Evolutionary conservation across 306 rosid species (phyloP), one percentile per base, ranked within the genome.

Genomic region (Trifolium repens): DNA sequence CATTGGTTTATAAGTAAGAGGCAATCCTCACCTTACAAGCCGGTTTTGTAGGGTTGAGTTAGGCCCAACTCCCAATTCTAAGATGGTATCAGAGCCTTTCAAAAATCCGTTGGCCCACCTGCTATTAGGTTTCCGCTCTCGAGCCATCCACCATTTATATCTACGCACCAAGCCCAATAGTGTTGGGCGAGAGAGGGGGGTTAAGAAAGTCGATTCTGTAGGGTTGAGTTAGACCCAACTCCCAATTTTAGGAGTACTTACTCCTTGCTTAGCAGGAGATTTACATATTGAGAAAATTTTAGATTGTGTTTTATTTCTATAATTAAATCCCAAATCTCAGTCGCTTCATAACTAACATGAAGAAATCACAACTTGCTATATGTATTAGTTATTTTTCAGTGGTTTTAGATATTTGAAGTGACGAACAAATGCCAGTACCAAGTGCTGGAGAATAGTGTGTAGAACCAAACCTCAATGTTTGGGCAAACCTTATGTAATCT

Each of bases 401-500:
- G 81, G 44, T 71, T 68, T 67, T 68, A 68, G 59, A 68, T 27
- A 42, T 15, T 47, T 44, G 34, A 40, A 14, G 58, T 74, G 75
- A 80, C 58, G 47, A 32, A 49, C 71, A 69, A 64, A 55, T 72
- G 69, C 76, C 14, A 59, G 26, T 70, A 37, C 73, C 42, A 52
- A 17, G 53, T 37, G 61, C 66, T 62, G 67, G 72, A 24, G 60
- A 62, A 30, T 59, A 60, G 59, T 17, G 34, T 22, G 42, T 26
- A 43, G 63, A 50, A 66, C 76, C 43, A 76, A 42, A 34, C 53
- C 43, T 46, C 65, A 26, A 47, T 49, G 58, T 62, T 50, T 42
- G 65, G 58, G 53, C 58, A 55, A 27, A 53, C 57, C 78, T 79
- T 68, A 80, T 74, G 44, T 77, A 69, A 37, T 73, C 61, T 75